Evolutionary conservation across 2,329 filamentous ascomycete genomes (phyloP), one percentile per base, ranked within the genome.

Genomic region (Juglanconis juglandina): DNA sequence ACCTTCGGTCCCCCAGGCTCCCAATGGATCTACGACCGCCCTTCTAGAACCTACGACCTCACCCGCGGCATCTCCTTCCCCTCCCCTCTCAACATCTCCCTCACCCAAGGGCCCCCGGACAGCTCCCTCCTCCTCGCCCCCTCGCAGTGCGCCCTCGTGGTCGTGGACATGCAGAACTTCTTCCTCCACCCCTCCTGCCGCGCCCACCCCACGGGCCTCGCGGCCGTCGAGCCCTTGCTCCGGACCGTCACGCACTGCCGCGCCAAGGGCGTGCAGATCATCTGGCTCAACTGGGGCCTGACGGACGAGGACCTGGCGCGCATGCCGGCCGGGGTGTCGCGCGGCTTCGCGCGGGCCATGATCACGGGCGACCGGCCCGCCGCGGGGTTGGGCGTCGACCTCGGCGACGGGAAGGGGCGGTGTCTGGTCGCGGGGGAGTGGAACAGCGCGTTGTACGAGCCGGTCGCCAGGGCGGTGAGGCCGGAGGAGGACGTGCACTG

Each of bases 221-320:
- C 63, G 65, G 81, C 72, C 53, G 72, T 73, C 34, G 70, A 65
- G 69, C 81, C 65, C 56, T 76, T 66, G 60, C 73, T 74, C 17
- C 68, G 71, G 41, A 71, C 82, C 0, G 70, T 83, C 17, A 65
- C 74, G 53, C 73, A 75, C 41, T 83, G 81, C 42, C 72, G 83
- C 49, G 72, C 77, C 58, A 73, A 75, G n/a, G 81, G 78, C 1
- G 76, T 86, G 17, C 72, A 78, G 68, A 66, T 83, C 24, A 69
- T 84, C 24, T 83, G 81, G 80, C 72, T 84, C 48, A 85, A 83
- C 66, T 87, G 83, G 84, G 83, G 82, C 3, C 71, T 86, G 42
- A 81, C 75, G 0, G 77, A 83, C n/a, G 65, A 71, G 17, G 82
- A 86, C 64, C 67, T 86, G 13, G 66, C 67, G 3, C 68, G 63